Percentiles rank a stretch among this genome's conserved stretches.
phyloP scores from a whole-genome alignment of 2,329 filamentous ascomycete species.

The Scedosporium apiospermum region DNA sequence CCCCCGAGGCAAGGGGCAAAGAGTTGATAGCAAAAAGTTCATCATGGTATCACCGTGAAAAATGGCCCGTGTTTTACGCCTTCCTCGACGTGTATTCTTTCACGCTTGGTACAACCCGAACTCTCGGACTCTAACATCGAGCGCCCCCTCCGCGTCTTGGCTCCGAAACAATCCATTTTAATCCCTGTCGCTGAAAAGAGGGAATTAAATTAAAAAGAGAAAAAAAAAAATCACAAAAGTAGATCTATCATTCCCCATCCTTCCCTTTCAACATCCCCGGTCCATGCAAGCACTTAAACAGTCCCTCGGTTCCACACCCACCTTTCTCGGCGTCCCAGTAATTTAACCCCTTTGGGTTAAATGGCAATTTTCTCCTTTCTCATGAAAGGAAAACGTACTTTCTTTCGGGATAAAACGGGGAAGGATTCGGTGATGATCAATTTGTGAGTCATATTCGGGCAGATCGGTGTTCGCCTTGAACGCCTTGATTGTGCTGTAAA shows the following conservation, averaged over 20 bases:
- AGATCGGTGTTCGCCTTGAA: not conserved
- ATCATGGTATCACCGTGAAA: not conserved
- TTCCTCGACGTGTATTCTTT: not conserved
- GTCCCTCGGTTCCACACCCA: not conserved
- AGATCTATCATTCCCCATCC: not conserved
- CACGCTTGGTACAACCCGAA: not conserved
- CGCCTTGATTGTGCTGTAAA: not conserved
- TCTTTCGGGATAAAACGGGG: not conserved
- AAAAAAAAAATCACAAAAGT: not conserved
- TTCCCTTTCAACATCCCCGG: not conserved
- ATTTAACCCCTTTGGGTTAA: not conserved
- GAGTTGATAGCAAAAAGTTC: not conserved
- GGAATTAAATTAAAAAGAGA: not conserved
- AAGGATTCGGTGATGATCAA: not conserved
- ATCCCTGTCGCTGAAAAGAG: not conserved
- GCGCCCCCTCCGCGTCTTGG: not conserved
- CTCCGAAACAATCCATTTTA: not conserved
- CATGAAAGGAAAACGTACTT: not conserved
- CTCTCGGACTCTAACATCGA: not conserved
- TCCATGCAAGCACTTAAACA: not conserved
- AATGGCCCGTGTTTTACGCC: not conserved
- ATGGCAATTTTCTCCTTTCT: not conserved
- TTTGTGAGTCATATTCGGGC: conserved; percentile 1
- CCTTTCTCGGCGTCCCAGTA: not conserved
- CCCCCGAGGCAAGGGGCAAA: not conserved